These are phyloP conservation scores for Naganishia friedmannii DNA, from an alignment of 768 basidiomycete species.

Conservation along the genomic window DNA sequence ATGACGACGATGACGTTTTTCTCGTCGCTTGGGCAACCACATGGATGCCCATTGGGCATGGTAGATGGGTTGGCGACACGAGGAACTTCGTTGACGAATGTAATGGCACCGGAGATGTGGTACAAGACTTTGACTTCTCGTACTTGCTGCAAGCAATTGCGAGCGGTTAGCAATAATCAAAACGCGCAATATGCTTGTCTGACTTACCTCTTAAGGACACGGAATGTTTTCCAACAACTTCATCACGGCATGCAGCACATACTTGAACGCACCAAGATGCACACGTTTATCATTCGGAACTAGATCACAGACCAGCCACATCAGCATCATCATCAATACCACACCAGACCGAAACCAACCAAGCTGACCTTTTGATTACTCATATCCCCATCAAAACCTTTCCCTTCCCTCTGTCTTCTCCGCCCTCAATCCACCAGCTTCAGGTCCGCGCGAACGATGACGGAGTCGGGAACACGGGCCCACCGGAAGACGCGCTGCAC, in stretches of 20 bases:
- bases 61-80: constrained; percentile 92
- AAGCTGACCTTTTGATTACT: constrained; percentile 75
- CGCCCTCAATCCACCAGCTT: constrained; percentile 52
- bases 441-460: no score
- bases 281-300: constrained; percentile 98
- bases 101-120: constrained; percentile 98
- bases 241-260: constrained; percentile 98
- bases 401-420: constrained; percentile 66
- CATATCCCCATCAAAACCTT: constrained; percentile 98
- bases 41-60: constrained; percentile 99
- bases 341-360: background rate
- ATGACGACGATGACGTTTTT: constrained; percentile 96
- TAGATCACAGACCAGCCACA: background rate
- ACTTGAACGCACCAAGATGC: constrained; percentile 88
- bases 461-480: no score
- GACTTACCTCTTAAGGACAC: constrained; percentile 73
- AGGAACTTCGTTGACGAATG: constrained; percentile 97
- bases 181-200: background rate
- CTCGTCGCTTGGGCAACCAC: constrained; percentile 99
- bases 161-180: background rate
- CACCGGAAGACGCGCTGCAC: no score
- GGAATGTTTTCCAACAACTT: constrained; percentile 98
- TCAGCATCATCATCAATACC: background rate
- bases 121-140: constrained; percentile 97
- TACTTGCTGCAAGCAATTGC: constrained; percentile 65